Conservation (phyloP, 805 yeast genomes). For the Torulaspora quercuum region DNA sequence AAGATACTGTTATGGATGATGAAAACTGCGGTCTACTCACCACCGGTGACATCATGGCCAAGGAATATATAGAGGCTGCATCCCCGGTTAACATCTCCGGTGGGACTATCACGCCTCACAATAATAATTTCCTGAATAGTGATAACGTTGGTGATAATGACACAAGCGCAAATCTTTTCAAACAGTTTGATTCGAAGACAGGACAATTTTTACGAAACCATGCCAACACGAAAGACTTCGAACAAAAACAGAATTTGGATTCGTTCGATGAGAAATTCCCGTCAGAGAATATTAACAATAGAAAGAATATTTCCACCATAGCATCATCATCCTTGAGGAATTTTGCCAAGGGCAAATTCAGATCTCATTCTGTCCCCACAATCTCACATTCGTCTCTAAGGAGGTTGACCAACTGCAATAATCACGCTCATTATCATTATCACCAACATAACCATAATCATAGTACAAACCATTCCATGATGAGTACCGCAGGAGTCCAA, state of each 20-base stretch:
- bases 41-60: constrained; percentile 7
- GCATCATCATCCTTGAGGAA: constrained; percentile 10
- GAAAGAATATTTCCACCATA: too few relatives aligned
- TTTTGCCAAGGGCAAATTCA: constrained; percentile 21
- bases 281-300: too few relatives aligned
- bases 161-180: constrained; percentile 20
- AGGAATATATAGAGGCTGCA: constrained; percentile 14
- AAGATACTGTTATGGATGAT: constrained; percentile 12
- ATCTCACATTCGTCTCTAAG: constrained; percentile 35
- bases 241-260: too few relatives aligned
- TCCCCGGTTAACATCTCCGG: constrained; percentile 9
- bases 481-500: constrained; percentile 10
- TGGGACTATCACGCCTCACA: constrained; percentile 13
- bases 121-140: constrained; percentile 8
- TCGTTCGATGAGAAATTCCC: too few relatives aligned
- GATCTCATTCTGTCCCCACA: constrained; percentile 37
- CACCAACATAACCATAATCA: constrained; percentile 11
- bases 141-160: constrained; percentile 8
- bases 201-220: constrained; percentile 29
- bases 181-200: constrained; percentile 33
- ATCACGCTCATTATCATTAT: constrained; percentile 19
- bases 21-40: constrained; percentile 5
- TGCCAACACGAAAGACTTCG: neutral
- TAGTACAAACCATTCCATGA: constrained; percentile 4
- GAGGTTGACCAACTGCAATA: constrained; percentile 21